A percentile compares a stretch with the other conserved stretches of the same genome.
phyloP scores from a whole-genome alignment of 2,329 filamentous ascomycete genomes.

The Boeremia exigua region DNA sequence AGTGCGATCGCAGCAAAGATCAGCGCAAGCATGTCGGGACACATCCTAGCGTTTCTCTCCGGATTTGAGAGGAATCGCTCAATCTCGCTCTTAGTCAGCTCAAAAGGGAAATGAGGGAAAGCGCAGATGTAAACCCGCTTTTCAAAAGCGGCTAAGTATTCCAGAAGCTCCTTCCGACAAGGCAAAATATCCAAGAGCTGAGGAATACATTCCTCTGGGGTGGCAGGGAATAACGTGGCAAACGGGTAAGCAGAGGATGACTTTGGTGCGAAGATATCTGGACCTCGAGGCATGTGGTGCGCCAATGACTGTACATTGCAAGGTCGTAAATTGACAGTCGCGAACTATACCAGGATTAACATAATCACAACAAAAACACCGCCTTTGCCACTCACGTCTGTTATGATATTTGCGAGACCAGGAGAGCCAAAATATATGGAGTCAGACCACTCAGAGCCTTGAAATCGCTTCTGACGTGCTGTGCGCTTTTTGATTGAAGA shows the following conservation, averaged over 20 bases:
- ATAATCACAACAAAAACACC: not conserved
- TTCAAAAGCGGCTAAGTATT: slow-evolving; percentile 52
- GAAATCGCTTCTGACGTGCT: slow-evolving; percentile 47
- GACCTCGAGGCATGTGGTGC: slow-evolving; percentile 51
- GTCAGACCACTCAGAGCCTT: slow-evolving; percentile 49
- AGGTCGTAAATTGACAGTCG: slow-evolving; percentile 48
- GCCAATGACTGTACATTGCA: slow-evolving; percentile 47
- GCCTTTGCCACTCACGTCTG: slow-evolving; percentile 47
- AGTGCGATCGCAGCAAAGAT: slow-evolving; percentile 56
- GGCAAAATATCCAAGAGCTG: slow-evolving; percentile 50
- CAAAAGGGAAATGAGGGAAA: slow-evolving; percentile 54
- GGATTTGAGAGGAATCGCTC: slow-evolving; percentile 53
- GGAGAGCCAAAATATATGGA: slow-evolving; percentile 59
- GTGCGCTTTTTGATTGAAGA: slow-evolving; percentile 32
- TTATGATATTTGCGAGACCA: slow-evolving; percentile 55
- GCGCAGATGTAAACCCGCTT: slow-evolving; percentile 52
- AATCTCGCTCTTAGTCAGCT: slow-evolving; percentile 53
- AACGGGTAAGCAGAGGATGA: slow-evolving; percentile 53
- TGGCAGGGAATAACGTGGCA: slow-evolving; percentile 51
- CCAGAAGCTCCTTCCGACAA: slow-evolving; percentile 46
- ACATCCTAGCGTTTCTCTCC: slow-evolving; percentile 51
- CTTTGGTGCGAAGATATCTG: slow-evolving; percentile 51
- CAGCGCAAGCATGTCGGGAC: slow-evolving; percentile 57
- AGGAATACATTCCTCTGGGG: slow-evolving; percentile 43
- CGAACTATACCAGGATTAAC: slow-evolving; percentile 48